Evolutionary conservation across 768 basidiomycete genomes (phyloP).

Genomic region (Serendipita sp.): DNA sequence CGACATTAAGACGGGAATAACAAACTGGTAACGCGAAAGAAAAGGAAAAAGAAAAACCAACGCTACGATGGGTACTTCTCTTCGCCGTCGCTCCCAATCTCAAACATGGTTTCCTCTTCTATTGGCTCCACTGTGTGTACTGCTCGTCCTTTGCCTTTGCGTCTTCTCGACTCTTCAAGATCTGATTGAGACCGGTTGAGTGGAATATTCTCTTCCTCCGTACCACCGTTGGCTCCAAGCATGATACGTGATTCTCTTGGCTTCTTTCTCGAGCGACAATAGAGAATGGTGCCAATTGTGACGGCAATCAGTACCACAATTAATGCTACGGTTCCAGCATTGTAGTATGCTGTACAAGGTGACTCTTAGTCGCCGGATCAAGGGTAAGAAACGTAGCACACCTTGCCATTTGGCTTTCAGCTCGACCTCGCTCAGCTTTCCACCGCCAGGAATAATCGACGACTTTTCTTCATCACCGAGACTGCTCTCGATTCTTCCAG

Average conservation of each 20-base stretch:
- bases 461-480: conserved; percentile 54
- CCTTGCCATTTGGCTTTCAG: conserved; percentile 80
- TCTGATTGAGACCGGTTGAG: conserved; percentile 24
- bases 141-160: conserved; percentile 25
- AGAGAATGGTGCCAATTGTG: conserved; percentile 58
- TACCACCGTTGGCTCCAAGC: conserved; percentile 25
- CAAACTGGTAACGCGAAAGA: too few species aligned
- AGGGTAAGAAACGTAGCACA: conserved; percentile 18
- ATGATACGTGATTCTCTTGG: conserved; percentile 10
- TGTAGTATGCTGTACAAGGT: conserved; percentile 62
- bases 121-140: background rate
- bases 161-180: conserved; percentile 9
- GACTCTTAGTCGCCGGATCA: conserved; percentile 3
- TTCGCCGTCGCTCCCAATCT: conserved; percentile 31
- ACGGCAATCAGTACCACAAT: conserved; percentile 58
- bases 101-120: conserved; percentile 25
- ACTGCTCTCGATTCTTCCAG: conserved; percentile 52
- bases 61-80: conserved; percentile 19
- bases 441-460: conserved; percentile 16
- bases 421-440: conserved; percentile 60
- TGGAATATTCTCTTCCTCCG: conserved; percentile 56
- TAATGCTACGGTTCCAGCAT: conserved; percentile 76
- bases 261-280: conserved; percentile 45
- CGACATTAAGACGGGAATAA: too few species aligned
- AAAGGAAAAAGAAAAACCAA: too few species aligned